phyloP scores from a whole-genome alignment of 2,329 filamentous ascomycete genomes.

The Colletotrichum tropicale region DNA sequence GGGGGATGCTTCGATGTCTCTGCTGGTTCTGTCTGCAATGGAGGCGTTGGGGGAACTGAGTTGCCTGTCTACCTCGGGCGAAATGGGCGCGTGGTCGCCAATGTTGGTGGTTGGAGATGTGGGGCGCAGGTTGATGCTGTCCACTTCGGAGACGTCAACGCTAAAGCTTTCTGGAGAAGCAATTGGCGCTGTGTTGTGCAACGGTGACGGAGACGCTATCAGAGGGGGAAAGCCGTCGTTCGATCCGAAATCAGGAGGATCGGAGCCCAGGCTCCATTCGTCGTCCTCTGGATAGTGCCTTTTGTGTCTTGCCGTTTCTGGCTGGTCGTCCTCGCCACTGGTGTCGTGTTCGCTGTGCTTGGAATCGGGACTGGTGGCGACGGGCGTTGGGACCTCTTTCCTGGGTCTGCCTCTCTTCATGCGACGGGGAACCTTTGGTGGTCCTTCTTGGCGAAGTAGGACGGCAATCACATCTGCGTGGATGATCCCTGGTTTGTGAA shows the following conservation, averaged over 20 bases:
- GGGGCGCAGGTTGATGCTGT: no score
- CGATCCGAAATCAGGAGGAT: background rate
- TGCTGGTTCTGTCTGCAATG: no score
- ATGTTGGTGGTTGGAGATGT: no score
- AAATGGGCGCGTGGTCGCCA: no score
- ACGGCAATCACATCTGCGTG: background rate
- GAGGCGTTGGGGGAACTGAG: background rate
- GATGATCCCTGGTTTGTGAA: background rate
- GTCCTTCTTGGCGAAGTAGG: background rate
- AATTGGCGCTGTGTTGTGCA: background rate
- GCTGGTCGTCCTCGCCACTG: rapidly evolving
- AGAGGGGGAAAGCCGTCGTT: background rate
- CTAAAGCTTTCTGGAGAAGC: background rate
- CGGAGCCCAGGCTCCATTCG: no score
- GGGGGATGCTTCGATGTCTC: background rate
- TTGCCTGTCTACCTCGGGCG: background rate
- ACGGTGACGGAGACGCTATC: background rate
- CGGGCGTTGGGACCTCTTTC: background rate
- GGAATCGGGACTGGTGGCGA: no score
- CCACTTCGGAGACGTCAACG: background rate
- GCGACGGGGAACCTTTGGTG: background rate
- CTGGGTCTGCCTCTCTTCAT: background rate
- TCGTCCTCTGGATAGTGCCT: background rate
- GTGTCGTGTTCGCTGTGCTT: no score
- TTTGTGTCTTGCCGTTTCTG: background rate